Conservation (phyloP, 768 basidiomycete genomes). For the Psilocybe sp. region DNA sequence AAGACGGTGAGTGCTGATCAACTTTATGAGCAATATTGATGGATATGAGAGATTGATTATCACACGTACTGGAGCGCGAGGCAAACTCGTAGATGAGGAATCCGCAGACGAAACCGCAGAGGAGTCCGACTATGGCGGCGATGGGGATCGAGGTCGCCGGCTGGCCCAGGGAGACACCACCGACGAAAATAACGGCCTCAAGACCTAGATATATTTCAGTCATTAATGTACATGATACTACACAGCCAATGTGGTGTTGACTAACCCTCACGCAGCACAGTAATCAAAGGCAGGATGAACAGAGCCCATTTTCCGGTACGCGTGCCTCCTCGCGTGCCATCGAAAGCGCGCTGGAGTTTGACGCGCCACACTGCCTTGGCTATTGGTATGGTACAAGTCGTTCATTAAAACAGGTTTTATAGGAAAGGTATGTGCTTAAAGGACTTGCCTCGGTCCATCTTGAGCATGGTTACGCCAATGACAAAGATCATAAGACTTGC, state of each 20-base stretch:
- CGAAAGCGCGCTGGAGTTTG: constrained; percentile 82
- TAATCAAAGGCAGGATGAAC: constrained; percentile 87
- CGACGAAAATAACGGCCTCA: constrained; percentile 92
- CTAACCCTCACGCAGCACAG: constrained; percentile 87
- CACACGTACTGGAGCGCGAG: constrained; percentile 58
- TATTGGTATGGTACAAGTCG: constrained; percentile 14
- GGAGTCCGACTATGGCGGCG: constrained; percentile 80
- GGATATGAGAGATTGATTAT: background rate
- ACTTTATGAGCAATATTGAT: no score
- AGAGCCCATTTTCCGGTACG: constrained; percentile 79
- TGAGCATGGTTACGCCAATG: constrained; percentile 94
- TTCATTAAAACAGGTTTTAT: no score
- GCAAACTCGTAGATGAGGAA: constrained; percentile 79
- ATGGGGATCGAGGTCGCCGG: constrained; percentile 85
- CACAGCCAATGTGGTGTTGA: background rate
- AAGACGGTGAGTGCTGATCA: constrained; percentile 86
- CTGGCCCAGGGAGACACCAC: constrained; percentile 86
- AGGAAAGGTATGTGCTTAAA: constrained; percentile 4
- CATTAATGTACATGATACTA: no score
- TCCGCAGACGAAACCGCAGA: constrained; percentile 74
- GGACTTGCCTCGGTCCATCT: constrained; percentile 70
- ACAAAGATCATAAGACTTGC: constrained; percentile 82
- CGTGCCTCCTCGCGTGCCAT: constrained; percentile 44
- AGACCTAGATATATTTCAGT: constrained; percentile 57
- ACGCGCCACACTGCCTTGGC: constrained; percentile 93